Evolutionary conservation across 1,139 yeast species (phyloP).

Genomic region (Yamadazyma diospyri): DNA sequence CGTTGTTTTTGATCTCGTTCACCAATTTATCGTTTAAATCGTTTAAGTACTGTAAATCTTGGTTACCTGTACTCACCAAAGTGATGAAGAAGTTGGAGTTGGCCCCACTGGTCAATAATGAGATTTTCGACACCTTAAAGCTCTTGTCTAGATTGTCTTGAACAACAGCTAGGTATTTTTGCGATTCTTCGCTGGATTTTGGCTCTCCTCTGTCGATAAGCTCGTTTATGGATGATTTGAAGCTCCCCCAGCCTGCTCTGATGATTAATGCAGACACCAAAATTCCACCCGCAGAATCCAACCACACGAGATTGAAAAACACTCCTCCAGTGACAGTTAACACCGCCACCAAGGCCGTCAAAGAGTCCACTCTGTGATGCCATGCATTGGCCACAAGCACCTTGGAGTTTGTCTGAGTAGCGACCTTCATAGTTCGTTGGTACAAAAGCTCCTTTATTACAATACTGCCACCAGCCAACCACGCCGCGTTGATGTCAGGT

Average conservation of each 20-base stretch:
- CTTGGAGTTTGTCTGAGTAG: slow-evolving; percentile 72
- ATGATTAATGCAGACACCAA: slow-evolving; percentile 78
- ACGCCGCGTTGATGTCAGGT: slow-evolving; percentile 87
- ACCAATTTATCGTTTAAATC: slow-evolving; percentile 24
- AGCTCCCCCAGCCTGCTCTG: slow-evolving; percentile 79
- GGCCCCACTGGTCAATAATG: slow-evolving; percentile 71
- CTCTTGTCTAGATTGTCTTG: slow-evolving; percentile 19
- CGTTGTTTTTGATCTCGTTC: slow-evolving; percentile 25
- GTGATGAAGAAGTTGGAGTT: slow-evolving; percentile 42
- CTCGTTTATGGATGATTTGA: slow-evolving; percentile 67
- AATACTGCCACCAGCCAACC: slow-evolving; percentile 91
- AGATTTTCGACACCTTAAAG: slow-evolving; percentile 43
- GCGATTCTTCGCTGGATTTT: slow-evolving; percentile 26
- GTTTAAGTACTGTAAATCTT: slow-evolving; percentile 25
- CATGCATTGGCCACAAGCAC: slow-evolving; percentile 96
- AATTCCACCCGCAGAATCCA: slow-evolving; percentile 90
- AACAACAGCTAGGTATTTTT: slow-evolving; percentile 23
- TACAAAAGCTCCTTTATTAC: slow-evolving; percentile 82
- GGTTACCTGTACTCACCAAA: slow-evolving; percentile 11
- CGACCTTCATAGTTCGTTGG: slow-evolving; percentile 77
- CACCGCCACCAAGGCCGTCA: slow-evolving; percentile 88
- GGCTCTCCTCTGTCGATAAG: slow-evolving; percentile 59
- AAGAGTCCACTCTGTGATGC: slow-evolving; percentile 96
- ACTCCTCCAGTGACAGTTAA: slow-evolving; percentile 85
- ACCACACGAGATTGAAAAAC: slow-evolving; percentile 70